Evolutionary conservation across 441 rosid genomes (phyloP).

Genomic region (Gossypium aridum): DNA sequence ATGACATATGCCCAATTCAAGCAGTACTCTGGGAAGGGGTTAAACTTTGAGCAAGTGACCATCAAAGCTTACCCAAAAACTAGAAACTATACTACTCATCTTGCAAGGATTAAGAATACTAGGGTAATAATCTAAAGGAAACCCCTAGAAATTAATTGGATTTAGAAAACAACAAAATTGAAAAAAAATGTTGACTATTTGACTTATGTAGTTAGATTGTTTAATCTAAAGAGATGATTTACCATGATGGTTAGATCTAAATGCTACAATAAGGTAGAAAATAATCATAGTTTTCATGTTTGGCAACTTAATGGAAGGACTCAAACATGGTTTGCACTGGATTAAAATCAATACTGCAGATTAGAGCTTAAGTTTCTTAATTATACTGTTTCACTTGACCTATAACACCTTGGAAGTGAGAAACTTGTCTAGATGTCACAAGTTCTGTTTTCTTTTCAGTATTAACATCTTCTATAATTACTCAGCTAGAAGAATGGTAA

Average conservation of each 20-base stretch:
- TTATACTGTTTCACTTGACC: background rate
- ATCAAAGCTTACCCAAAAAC: background rate
- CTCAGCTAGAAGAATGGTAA: background rate
- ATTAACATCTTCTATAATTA: background rate
- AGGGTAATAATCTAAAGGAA: background rate
- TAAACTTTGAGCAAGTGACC: background rate
- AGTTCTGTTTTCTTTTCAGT: background rate
- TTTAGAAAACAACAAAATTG: background rate
- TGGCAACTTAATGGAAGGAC: background rate
- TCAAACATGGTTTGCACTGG: background rate
- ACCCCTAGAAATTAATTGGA: background rate
- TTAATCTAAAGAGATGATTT: background rate
- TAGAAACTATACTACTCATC: background rate
- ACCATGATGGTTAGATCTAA: background rate
- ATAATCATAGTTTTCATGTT: background rate
- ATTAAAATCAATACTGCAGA: background rate
- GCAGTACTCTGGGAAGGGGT: background rate
- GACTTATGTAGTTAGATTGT: background rate
- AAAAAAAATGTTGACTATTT: background rate
- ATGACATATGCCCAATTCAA: background rate
- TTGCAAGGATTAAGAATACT: background rate
- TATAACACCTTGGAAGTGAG: background rate
- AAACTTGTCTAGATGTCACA: background rate
- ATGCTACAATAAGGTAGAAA: background rate
- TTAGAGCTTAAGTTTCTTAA: background rate